Percentiles rank a stretch among this genome's conserved stretches.
These are phyloP conservation scores for Theileria orientalis DNA, from an alignment of 169 alveolate genomes.

Conservation along the genomic window DNA sequence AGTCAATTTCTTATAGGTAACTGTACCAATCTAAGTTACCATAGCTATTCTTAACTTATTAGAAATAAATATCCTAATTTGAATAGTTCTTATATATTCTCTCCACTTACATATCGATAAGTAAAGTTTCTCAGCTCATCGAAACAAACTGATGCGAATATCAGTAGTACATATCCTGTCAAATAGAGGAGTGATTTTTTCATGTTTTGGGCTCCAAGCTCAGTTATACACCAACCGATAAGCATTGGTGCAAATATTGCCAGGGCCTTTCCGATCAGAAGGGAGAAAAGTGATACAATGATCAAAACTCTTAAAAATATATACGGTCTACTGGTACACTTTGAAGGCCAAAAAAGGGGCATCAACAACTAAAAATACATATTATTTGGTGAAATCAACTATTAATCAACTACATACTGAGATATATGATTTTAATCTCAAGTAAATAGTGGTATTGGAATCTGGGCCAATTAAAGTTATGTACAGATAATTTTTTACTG, in stretches of 20 bases:
- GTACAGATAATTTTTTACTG: no score
- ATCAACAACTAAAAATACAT: constrained; percentile 28
- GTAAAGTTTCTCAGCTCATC: constrained; percentile 55
- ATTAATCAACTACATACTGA: no score
- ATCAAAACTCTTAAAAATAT: constrained; percentile 26
- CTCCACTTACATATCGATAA: constrained; percentile 55
- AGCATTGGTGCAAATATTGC: constrained; percentile 38
- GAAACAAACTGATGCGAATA: constrained; percentile 3
- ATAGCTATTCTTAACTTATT: no score
- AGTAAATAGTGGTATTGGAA: no score
- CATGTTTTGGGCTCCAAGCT: neutral
- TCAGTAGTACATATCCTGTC: neutral
- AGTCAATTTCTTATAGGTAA: no score
- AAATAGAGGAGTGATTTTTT: neutral
- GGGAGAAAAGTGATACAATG: constrained; percentile 17
- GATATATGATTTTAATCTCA: no score
- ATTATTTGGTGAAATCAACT: neutral
- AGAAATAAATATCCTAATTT: no score
- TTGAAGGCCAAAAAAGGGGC: constrained; percentile 59
- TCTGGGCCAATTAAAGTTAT: no score
- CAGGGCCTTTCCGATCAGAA: constrained; percentile 33
- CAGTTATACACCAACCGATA: constrained; percentile 23
- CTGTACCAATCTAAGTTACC: no score
- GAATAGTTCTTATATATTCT: no score
- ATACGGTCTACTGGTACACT: neutral